These are phyloP conservation scores for Magnusiomyces suaveolens DNA, from an alignment of 1,139 yeast species.

Conservation along the genomic window DNA sequence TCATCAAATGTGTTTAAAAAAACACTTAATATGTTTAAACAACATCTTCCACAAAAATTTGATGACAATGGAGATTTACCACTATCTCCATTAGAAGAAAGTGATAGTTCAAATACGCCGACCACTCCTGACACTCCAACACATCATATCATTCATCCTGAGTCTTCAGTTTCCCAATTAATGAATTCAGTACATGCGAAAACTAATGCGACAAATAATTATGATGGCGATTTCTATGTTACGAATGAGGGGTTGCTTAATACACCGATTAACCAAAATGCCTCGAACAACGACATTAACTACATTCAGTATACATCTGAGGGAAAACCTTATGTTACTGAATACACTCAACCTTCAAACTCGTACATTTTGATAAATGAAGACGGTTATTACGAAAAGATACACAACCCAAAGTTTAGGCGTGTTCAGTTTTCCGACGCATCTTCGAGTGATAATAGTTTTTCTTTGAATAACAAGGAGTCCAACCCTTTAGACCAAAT, in stretches of 20 bases:
- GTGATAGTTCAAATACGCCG: not conserved
- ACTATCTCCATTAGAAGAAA: not conserved
- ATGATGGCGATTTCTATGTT: too few species aligned
- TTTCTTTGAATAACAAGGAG: too few species aligned
- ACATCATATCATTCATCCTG: too few species aligned
- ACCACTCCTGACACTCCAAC: not conserved
- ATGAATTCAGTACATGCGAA: too few species aligned
- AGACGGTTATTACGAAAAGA: not conserved
- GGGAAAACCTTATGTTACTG: not conserved
- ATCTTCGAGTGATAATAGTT: too few species aligned
- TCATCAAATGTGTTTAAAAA: not conserved
- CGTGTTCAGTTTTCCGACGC: not conserved
- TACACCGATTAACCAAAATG: too few species aligned
- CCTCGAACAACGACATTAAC: not conserved
- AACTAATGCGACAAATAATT: too few species aligned
- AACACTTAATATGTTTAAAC: not conserved
- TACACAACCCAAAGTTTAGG: not conserved
- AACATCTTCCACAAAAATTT: not conserved
- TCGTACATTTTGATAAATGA: not conserved
- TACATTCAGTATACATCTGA: not conserved
- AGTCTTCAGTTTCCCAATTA: too few species aligned
- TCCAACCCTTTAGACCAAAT: not conserved
- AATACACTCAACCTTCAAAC: not conserved
- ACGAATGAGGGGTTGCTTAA: too few species aligned
- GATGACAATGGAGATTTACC: not conserved